Percentiles rank a stretch among this genome's conserved stretches.
Evolutionary conservation across 805 yeast genomes (phyloP).

Genomic region (Cyberlindnera maritima): DNA sequence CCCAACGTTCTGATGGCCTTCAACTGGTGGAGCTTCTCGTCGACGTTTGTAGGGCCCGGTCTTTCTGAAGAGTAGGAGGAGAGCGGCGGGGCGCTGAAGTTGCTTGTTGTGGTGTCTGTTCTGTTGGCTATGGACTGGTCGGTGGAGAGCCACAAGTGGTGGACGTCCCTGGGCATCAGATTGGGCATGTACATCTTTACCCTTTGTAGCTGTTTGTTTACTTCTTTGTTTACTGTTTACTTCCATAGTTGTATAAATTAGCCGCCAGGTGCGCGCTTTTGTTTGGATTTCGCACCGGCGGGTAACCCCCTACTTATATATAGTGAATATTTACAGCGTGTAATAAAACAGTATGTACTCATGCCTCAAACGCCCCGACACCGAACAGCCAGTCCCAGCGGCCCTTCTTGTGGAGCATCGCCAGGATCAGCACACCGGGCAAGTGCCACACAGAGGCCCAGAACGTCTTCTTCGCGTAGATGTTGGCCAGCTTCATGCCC

Average conservation of each 20-base stretch:
- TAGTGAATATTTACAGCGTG: neutral
- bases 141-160: slow-evolving; percentile 38
- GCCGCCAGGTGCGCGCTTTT: too few relatives aligned
- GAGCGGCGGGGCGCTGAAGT: slow-evolving; percentile 45
- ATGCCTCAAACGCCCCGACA: slow-evolving; percentile 18
- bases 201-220: neutral
- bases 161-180: slow-evolving; percentile 43
- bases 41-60: slow-evolving; percentile 31
- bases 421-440: slow-evolving; percentile 84
- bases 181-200: slow-evolving; percentile 46
- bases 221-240: neutral
- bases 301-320: neutral
- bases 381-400: slow-evolving; percentile 80
- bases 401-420: slow-evolving; percentile 93
- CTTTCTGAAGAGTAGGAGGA: slow-evolving; percentile 51
- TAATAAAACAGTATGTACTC: neutral
- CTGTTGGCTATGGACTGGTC: slow-evolving; percentile 1
- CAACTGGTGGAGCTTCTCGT: slow-evolving; percentile 23
- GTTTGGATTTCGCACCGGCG: neutral
- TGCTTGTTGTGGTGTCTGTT: slow-evolving; percentile 43
- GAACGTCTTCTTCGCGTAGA: slow-evolving; percentile 79
- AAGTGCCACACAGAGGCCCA: slow-evolving; percentile 95
- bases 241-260: too few relatives aligned
- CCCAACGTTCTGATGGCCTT: slow-evolving; percentile 43
- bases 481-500: slow-evolving; percentile 57